A percentile compares a stretch with the other conserved stretches of the same genome.
Conservation (phyloP, 129 eudicot species). For the Helichrysum umbraculigerum region DNA sequence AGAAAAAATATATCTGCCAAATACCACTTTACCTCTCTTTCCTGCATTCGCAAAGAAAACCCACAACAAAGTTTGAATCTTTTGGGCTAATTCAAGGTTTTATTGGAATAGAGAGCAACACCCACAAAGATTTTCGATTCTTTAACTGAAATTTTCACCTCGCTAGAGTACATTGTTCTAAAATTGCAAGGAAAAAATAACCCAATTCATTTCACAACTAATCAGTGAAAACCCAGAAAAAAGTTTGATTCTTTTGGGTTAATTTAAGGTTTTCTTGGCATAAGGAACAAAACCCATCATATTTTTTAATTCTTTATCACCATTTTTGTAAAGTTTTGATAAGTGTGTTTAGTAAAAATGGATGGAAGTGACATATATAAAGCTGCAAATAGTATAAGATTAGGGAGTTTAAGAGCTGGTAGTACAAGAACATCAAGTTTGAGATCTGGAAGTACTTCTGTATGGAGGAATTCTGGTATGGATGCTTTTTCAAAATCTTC, state of each 20-base stretch:
- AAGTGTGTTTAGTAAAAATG: slow-evolving; percentile 27
- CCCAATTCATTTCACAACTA: neutral
- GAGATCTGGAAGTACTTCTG: slow-evolving; percentile 49
- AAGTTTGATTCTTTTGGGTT: neutral
- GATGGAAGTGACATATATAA: slow-evolving; percentile 42
- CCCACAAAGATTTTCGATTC: slow-evolving; percentile 18
- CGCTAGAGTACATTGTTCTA: slow-evolving; percentile 5
- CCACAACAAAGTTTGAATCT: neutral
- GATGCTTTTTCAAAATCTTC: slow-evolving; percentile 60
- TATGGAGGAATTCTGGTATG: slow-evolving; percentile 55
- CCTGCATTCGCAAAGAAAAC: slow-evolving; percentile 1
- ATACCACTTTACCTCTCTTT: slow-evolving; percentile 8
- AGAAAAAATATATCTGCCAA: neutral
- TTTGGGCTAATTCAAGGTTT: neutral
- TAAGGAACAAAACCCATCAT: slow-evolving; percentile 18
- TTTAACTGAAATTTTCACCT: neutral
- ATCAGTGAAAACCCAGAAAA: neutral
- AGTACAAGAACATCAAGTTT: slow-evolving; percentile 39
- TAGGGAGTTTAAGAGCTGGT: slow-evolving; percentile 40
- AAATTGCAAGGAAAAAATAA: neutral
- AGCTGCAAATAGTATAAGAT: slow-evolving; percentile 38
- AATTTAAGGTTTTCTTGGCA: slow-evolving; percentile 10
- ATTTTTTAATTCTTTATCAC: neutral
- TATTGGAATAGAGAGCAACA: slow-evolving; percentile 17
- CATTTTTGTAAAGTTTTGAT: slow-evolving; percentile 24